Evolutionary conservation across 176 grass and related monocot species (phyloP).

Genomic region (Luzula sylvatica): DNA sequence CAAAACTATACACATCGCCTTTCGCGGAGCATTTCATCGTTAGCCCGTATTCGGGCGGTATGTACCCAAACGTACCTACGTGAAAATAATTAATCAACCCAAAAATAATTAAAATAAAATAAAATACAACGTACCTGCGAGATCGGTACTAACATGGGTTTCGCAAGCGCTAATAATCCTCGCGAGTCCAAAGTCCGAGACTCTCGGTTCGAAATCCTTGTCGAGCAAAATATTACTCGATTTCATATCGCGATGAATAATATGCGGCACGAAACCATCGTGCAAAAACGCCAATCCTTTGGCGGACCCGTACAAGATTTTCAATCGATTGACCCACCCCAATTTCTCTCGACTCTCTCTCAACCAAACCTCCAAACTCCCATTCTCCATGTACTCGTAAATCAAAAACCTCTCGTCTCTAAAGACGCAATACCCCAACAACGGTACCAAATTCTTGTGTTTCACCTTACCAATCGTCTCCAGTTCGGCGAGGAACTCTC

Average conservation of each 20-base stretch:
- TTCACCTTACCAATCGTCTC: slow-evolving; percentile 98
- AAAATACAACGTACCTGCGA: slow-evolving; percentile 36
- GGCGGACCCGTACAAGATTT: slow-evolving; percentile 81
- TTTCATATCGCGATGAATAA: slow-evolving; percentile 98
- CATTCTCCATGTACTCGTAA: slow-evolving; percentile 96
- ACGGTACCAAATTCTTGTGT: slow-evolving; percentile 74
- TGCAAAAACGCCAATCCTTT: slow-evolving; percentile 80
- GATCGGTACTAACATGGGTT: slow-evolving; percentile 91
- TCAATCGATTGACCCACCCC: slow-evolving; percentile 73
- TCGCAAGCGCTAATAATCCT: slow-evolving; percentile 96
- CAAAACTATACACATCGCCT: slow-evolving; percentile 91
- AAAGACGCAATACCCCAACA: slow-evolving; percentile 94
- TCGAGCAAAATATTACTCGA: slow-evolving; percentile 90
- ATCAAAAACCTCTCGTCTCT: slow-evolving; percentile 85
- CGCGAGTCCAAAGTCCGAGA: slow-evolving; percentile 91
- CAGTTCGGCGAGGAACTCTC: slow-evolving; percentile 92
- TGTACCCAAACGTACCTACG: slow-evolving; percentile 65
- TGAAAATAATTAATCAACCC: not conserved
- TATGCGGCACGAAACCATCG: slow-evolving; percentile 92
- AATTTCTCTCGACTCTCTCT: slow-evolving; percentile 54
- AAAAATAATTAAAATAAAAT: slow-evolving; percentile 1
- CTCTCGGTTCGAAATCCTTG: slow-evolving; percentile 72
- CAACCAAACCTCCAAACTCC: slow-evolving; percentile 88
- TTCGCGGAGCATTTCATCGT: slow-evolving; percentile 80
- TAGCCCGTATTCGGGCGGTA: slow-evolving; percentile 73